Evolutionary conservation across 345 rosid genomes (phyloP).

Genomic region (Turritis glabra): DNA sequence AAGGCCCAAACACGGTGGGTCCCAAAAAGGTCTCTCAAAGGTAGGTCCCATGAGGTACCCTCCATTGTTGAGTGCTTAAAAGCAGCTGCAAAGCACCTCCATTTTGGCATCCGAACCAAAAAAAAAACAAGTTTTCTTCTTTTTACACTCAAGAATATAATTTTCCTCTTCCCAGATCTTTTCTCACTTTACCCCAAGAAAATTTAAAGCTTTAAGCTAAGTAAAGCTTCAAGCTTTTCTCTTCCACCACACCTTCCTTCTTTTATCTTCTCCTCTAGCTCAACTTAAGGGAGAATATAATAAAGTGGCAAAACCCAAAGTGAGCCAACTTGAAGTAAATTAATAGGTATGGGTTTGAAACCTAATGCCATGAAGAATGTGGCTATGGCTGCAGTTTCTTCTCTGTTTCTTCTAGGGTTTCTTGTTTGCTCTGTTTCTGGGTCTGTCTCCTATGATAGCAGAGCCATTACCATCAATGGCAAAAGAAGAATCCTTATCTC

Average conservation of each 20-base stretch:
- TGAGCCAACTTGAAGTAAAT: slow-evolving; percentile 6
- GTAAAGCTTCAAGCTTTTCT: slow-evolving; percentile 24
- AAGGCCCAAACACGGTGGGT: slow-evolving; percentile 21
- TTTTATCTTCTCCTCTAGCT: slow-evolving; percentile 25
- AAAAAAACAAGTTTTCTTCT: slow-evolving; percentile 18
- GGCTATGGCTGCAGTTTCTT: slow-evolving; percentile 35
- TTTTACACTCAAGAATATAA: slow-evolving; percentile 27
- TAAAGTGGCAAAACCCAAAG: slow-evolving; percentile 40
- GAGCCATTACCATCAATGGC: slow-evolving; percentile 83
- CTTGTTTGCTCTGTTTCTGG: slow-evolving; percentile 49
- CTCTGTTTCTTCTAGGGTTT: slow-evolving; percentile 44
- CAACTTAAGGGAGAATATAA: slow-evolving; percentile 42
- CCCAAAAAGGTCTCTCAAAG: slow-evolving; percentile 35
- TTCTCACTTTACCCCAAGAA: not conserved
- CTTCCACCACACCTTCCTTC: slow-evolving; percentile 1
- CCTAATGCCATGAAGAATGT: slow-evolving; percentile 52
- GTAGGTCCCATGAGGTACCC: slow-evolving; percentile 42
- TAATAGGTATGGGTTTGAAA: slow-evolving; percentile 45
- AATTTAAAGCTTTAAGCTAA: not conserved
- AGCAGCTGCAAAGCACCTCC: slow-evolving; percentile 51
- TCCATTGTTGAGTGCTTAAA: slow-evolving; percentile 43
- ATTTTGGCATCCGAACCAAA: slow-evolving; percentile 36
- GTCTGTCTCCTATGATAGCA: slow-evolving; percentile 83
- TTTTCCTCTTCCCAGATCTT: slow-evolving; percentile 1
- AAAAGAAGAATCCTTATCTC: slow-evolving; percentile 90